Base-by-base conservation (phyloP, 139 green algal genomes). In the Picochlorum sp. region DNA sequence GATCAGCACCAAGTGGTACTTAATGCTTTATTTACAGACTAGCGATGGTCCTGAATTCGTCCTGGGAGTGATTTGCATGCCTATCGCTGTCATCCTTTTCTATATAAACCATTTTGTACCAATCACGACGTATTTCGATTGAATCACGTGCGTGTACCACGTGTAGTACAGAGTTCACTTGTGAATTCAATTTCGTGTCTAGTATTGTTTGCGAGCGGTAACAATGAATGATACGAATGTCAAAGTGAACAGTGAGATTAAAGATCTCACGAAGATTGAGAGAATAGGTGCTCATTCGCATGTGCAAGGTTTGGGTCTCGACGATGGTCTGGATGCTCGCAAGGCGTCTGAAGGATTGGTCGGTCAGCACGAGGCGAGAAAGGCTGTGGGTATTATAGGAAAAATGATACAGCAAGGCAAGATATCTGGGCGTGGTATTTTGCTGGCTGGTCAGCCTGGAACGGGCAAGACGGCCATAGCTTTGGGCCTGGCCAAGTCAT, bases 391-490 rank as follows among this genome's bases (percentile, higher is more conserved):
- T 14, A 81, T 99, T 4, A 96, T 99, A 54, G 62, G 94, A 18
- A 72, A 88, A 46, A 97, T 99, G 92, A 97, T 99, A 66, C 85
- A 80, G 47, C 89, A 95, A 30, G 93, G 93, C 20, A 90, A 92
- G 62, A 98, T 98, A 69, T 94, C 94, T 6, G 94, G 94, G 1
- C 74, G 94, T 4, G 94, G 80, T 7, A 87, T 99, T 54, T 77
- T 99, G 52, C 65, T 99, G 38, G 94, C 92, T 2, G 94, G 94
- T 1, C 89, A 95, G 79, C 91, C 94, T 0, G 94, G 94, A 49
- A 98, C 93, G 5, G 92, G 92, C 38, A 97, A 97, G 76, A 98
- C 92, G 2, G 92, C 92, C 38, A 97, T 98, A 51, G 92, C 92
- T 20, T 96, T 97, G 90, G 84, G 90, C 30, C 95, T 98, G 86